These are phyloP conservation scores for Astrocystis sublimbata DNA, from an alignment of 495 filamentous ascomycete species.

Conservation along the genomic window DNA sequence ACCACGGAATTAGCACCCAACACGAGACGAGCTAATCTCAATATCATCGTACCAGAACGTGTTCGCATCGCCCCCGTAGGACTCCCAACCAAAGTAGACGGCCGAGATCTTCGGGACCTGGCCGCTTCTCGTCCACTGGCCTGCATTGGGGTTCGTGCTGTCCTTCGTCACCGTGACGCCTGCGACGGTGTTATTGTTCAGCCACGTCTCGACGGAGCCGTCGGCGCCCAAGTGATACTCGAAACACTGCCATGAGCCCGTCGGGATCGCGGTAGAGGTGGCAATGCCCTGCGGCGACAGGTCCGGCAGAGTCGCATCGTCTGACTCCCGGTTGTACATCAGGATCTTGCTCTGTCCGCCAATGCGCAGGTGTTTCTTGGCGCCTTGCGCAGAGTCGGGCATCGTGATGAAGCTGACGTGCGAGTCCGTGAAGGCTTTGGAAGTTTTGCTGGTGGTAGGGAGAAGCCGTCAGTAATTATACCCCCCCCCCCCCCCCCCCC, in stretches of 20 bases:
- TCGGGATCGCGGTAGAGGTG: slow-evolving; percentile 48
- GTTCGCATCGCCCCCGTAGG: slow-evolving; percentile 57
- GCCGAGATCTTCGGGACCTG: slow-evolving; percentile 51
- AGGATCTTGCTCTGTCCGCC: slow-evolving; percentile 58
- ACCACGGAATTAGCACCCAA: slow-evolving; percentile 43
- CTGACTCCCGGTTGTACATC: slow-evolving; percentile 62
- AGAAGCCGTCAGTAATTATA: slow-evolving; percentile 30
- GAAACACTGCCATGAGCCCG: slow-evolving; percentile 55
- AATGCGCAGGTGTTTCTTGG: slow-evolving; percentile 59
- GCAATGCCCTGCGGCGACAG: slow-evolving; percentile 58
- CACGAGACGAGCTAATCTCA: slow-evolving; percentile 41
- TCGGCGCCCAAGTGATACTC: slow-evolving; percentile 59
- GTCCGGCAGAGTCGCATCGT: slow-evolving; percentile 61
- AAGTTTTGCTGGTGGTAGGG: slow-evolving; percentile 45
- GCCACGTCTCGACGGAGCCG: slow-evolving; percentile 59
- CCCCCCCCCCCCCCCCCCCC: no score
- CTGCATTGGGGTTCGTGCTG: slow-evolving; percentile 50
- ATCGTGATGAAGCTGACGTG: slow-evolving; percentile 64
- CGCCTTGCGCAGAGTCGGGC: slow-evolving; percentile 55
- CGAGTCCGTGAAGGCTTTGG: slow-evolving; percentile 51
- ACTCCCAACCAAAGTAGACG: slow-evolving; percentile 63
- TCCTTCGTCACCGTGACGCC: slow-evolving; percentile 50
- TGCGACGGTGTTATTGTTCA: slow-evolving; percentile 49
- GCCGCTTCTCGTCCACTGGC: slow-evolving; percentile 49
- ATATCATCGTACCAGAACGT: slow-evolving; percentile 63